Base-by-base conservation (phyloP, 192 early-diverging fungal genomes). In the Backusella tuberculispora region DNA sequence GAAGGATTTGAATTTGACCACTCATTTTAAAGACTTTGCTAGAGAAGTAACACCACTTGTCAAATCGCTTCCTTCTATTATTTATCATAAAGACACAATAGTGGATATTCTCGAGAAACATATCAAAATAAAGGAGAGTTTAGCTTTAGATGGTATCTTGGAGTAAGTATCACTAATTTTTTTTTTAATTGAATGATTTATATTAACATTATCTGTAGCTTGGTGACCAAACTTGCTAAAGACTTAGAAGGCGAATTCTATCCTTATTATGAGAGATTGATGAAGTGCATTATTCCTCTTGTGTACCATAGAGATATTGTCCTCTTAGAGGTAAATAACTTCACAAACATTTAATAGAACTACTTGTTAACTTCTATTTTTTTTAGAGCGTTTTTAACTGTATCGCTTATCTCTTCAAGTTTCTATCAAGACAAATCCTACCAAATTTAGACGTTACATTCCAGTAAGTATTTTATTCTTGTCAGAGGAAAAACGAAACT, bases 191-290 rank as follows among this genome's bases (percentile, higher is more conserved):
- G 26, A 14, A 29, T 19, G 21, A 66, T 10, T 19, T 17, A 66
- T 19, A 15, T 10, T 66, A 4, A 38, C 37, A 17, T n/a, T 24
- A 41, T 50, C 44, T 76, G 15, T 65, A 91, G 93, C 69, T 79
- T 99, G 72, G 84, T 90, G 0, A 91, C 91, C n/a, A 85, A 92
- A 34, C 82, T 99, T 63, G 92, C 94, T 13, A 91, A 88, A 68
- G 98, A 99, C 82, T 83, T 99, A n/a, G 93, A 96, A 81, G 92
- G 91, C 6, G 97, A 99, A 74, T 88, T 97, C 19, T 91, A 90
- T 74, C 90, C 90, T 29, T 91, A 93, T 79, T 95, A 93, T 74
- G 86, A 85, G 43, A 66, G 81, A 9, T 72, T 98, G n/a, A 81
- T 95, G 44, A 72, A 72, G 12, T 83, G 84, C 6, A 90, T 98